Evolutionary conservation across 2,329 filamentous ascomycete species (phyloP).

Genomic region (Fusarium virguliforme): DNA sequence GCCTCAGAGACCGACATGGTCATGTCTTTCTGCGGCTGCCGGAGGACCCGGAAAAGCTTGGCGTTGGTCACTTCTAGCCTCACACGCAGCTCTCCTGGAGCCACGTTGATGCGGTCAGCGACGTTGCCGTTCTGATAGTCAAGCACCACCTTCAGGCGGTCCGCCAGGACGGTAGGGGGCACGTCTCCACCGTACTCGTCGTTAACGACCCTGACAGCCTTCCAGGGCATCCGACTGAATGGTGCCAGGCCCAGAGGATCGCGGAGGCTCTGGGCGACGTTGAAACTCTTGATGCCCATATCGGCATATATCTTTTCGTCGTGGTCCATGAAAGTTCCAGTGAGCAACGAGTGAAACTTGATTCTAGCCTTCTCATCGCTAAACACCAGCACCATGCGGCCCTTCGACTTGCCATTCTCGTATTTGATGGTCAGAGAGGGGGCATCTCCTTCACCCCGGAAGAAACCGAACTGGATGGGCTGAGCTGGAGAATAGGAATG

Average conservation of each 20-base stretch:
- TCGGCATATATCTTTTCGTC: slow-evolving; percentile 82
- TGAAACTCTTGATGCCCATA: slow-evolving; percentile 76
- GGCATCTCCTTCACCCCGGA: slow-evolving; percentile 79
- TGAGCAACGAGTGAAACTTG: slow-evolving; percentile 80
- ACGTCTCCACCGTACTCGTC: slow-evolving; percentile 73
- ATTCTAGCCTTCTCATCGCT: slow-evolving; percentile 79
- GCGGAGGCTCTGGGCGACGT: slow-evolving; percentile 70
- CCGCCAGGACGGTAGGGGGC: slow-evolving; percentile 80
- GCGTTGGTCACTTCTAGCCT: slow-evolving; percentile 75
- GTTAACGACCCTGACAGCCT: slow-evolving; percentile 80
- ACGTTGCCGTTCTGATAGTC: slow-evolving; percentile 84
- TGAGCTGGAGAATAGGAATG: slow-evolving; percentile 76
- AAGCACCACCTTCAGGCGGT: slow-evolving; percentile 81
- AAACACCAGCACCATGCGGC: slow-evolving; percentile 85
- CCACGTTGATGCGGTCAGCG: slow-evolving; percentile 87
- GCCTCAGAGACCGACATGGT: slow-evolving; percentile 82
- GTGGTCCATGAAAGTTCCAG: slow-evolving; percentile 77
- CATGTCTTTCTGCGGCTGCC: slow-evolving; percentile 83
- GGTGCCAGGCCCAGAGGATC: slow-evolving; percentile 66
- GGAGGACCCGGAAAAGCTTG: slow-evolving; percentile 76
- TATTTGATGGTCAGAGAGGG: slow-evolving; percentile 81
- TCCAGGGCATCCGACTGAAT: slow-evolving; percentile 73
- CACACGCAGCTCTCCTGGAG: slow-evolving; percentile 80
- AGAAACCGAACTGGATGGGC: slow-evolving; percentile 84
- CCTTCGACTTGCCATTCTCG: slow-evolving; percentile 75